Conservation (phyloP, 257 asterid species). For the Nicotiana knightiana region DNA sequence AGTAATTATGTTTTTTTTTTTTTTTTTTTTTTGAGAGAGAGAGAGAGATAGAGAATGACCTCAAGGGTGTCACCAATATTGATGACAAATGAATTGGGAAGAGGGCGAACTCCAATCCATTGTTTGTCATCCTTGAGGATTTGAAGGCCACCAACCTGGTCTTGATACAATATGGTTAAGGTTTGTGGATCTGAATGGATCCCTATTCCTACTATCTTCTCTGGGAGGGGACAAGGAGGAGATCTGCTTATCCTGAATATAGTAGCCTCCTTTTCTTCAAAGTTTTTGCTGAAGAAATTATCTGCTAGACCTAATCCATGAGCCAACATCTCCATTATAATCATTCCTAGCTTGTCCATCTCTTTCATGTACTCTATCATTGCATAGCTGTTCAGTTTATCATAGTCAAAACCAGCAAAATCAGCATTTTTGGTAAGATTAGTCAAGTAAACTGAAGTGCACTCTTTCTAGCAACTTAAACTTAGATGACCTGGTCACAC, state of each 20-base stretch:
- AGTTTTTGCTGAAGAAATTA: constrained; percentile 18
- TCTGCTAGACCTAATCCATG: constrained; percentile 20
- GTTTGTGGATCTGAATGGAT: constrained; percentile 28
- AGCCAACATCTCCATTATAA: constrained; percentile 19
- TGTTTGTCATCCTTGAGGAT: constrained; percentile 5
- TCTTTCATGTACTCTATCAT: constrained; percentile 26
- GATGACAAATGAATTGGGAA: constrained; percentile 18
- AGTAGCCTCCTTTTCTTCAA: constrained; percentile 13
- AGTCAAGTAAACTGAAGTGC: neutral
- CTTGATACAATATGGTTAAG: constrained; percentile 17
- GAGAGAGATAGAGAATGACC: constrained; percentile 4
- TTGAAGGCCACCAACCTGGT: constrained; percentile 26
- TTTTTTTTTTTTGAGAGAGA: too few species aligned
- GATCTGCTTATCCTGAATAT: constrained; percentile 17
- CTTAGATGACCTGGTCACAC: neutral
- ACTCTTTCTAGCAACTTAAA: neutral
- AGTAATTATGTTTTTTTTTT: neutral
- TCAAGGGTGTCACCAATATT: constrained; percentile 31
- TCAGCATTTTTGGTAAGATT: neutral
- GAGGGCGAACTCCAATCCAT: constrained; percentile 21
- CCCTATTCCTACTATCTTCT: constrained; percentile 17
- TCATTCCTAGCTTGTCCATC: constrained; percentile 17
- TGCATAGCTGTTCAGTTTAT: constrained; percentile 8
- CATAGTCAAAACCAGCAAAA: neutral
- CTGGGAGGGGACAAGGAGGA: constrained; percentile 22